Percentiles rank a stretch among this genome's conserved stretches.
These are phyloP conservation scores for Bolboschoenus planiculmis DNA, from an alignment of 176 grass and related monocot species.

Conservation along the genomic window DNA sequence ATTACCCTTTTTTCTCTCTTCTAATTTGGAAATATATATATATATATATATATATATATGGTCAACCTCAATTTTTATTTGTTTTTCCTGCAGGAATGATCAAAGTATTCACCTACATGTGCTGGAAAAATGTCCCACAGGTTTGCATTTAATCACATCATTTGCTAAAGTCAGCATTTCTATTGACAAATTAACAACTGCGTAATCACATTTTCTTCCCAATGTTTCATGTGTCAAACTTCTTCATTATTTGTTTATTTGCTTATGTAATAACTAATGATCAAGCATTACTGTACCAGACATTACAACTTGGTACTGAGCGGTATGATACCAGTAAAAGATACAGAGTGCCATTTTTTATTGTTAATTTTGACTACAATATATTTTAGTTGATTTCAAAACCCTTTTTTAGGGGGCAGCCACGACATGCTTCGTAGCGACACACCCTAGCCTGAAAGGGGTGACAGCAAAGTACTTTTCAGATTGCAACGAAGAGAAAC, in stretches of 20 bases:
- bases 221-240: neutral
- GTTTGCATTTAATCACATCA: slow-evolving; percentile 18
- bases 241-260: neutral
- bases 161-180: neutral
- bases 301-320: neutral
- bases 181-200: neutral
- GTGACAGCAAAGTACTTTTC: slow-evolving; percentile 69
- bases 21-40: neutral
- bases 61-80: neutral
- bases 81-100: slow-evolving; percentile 40
- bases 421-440: slow-evolving; percentile 69
- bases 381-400: neutral
- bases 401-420: slow-evolving; percentile 53
- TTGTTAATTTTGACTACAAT: neutral
- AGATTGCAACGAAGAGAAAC: slow-evolving; percentile 75
- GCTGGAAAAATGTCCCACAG: slow-evolving; percentile 91
- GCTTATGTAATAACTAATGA: neutral
- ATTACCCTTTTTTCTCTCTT: neutral
- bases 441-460: slow-evolving; percentile 56
- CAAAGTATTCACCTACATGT: slow-evolving; percentile 57
- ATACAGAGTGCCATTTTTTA: neutral
- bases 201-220: neutral
- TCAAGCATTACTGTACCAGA: neutral
- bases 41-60: neutral
- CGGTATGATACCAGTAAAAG: neutral